These are phyloP conservation scores for Strobilomyces echinocephalus DNA, from an alignment of 768 basidiomycete species.

Conservation along the genomic window DNA sequence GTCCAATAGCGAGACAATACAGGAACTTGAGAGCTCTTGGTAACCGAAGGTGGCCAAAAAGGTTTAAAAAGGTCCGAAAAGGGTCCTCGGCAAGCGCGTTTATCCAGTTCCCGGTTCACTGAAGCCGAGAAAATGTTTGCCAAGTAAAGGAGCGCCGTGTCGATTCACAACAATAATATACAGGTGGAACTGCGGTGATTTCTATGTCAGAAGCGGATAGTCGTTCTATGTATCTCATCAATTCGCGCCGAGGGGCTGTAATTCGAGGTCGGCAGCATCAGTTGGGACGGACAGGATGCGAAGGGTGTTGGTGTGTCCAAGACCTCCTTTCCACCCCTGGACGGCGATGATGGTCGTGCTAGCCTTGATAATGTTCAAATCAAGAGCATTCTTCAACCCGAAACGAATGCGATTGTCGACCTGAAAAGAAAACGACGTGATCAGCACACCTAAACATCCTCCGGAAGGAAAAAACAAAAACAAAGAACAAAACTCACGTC, in stretches of 20 bases:
- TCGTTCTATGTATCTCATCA: conserved; percentile 16
- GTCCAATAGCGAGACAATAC: no score
- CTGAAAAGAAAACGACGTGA: conserved; percentile 32
- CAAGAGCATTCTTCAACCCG: conserved; percentile 79
- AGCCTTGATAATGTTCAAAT: conserved; percentile 80
- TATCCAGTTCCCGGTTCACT: no score
- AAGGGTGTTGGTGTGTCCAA: conserved; percentile 92
- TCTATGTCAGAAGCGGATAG: conserved; percentile 6
- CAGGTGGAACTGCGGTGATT: conserved; percentile 2
- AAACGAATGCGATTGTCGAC: conserved; percentile 88
- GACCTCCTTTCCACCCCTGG: conserved; percentile 99
- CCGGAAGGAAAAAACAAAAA: background rate
- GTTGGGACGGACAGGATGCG: conserved; percentile 82
- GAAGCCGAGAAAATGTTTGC: no score
- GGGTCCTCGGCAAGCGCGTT: no score
- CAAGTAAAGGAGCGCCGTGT: background rate
- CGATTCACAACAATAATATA: conserved; percentile 2
- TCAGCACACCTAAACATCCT: conserved; percentile 6
- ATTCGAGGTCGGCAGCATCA: conserved; percentile 69
- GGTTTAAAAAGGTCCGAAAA: no score
- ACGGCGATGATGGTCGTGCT: conserved; percentile 90
- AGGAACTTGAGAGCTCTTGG: no score
- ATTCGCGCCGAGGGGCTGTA: conserved; percentile 51
- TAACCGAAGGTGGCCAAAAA: no score
- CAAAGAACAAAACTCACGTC: conserved; percentile 56